A percentile compares a stretch with the other conserved stretches of the same genome.
These are phyloP conservation scores for Talaromyces adpressus DNA, from an alignment of 495 filamentous ascomycete species.

Conservation along the genomic window DNA sequence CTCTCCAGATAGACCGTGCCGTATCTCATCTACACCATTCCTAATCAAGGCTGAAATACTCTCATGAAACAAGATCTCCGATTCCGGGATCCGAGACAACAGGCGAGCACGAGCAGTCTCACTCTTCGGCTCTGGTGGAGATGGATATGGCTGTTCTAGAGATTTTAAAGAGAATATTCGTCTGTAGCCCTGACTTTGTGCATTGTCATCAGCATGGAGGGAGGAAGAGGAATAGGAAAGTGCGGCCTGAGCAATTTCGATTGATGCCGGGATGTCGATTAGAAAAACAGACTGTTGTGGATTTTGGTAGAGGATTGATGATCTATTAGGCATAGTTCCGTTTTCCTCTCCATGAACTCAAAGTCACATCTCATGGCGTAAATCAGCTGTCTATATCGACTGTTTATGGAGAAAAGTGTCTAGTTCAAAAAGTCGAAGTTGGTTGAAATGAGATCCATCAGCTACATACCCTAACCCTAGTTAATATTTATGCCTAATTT, in stretches of 20 bases:
- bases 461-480: not conserved
- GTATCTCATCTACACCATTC: slow-evolving; percentile 22
- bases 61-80: slow-evolving; percentile 24
- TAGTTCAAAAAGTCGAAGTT: not conserved
- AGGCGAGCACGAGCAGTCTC: slow-evolving; percentile 30
- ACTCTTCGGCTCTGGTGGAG: slow-evolving; percentile 35
- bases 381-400: too few species aligned
- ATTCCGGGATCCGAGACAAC: slow-evolving; percentile 20
- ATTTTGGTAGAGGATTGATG: slow-evolving; percentile 47
- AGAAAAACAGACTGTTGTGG: slow-evolving; percentile 36
- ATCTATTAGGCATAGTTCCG: not conserved
- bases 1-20: slow-evolving; percentile 6
- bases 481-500: too few species aligned
- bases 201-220: not conserved
- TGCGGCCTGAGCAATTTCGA: slow-evolving; percentile 29
- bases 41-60: slow-evolving; percentile 24
- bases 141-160: slow-evolving; percentile 24
- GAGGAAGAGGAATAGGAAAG: not conserved
- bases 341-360: not conserved
- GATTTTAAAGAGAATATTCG: slow-evolving; percentile 26
- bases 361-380: too few species aligned
- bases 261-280: slow-evolving; percentile 60
- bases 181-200: not conserved
- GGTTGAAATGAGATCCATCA: not conserved
- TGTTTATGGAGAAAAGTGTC: not conserved